These are phyloP conservation scores for Psidium friedrichsthalianum DNA, from an alignment of 345 rosid species.

Conservation along the genomic window DNA sequence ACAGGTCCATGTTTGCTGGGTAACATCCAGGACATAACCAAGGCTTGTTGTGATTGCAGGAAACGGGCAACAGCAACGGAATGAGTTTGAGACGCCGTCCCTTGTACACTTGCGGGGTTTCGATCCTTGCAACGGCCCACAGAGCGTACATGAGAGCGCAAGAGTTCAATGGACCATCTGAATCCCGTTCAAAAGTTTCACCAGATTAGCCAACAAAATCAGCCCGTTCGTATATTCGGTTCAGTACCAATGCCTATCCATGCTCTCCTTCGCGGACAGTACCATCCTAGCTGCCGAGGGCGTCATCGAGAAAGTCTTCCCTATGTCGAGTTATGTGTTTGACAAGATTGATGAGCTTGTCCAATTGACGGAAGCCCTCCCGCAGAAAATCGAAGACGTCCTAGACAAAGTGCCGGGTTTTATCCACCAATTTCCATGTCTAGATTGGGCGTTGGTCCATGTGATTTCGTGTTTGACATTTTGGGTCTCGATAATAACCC, in stretches of 20 bases:
- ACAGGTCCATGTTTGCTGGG: background rate
- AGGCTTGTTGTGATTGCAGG: background rate
- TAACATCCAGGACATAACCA: background rate
- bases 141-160: constrained; percentile 23
- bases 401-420: constrained; percentile 12
- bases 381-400: constrained; percentile 28
- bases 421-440: constrained; percentile 17
- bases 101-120: constrained; percentile 41
- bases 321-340: constrained; percentile 32
- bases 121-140: constrained; percentile 17
- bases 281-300: constrained; percentile 31
- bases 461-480: constrained; percentile 30
- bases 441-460: constrained; percentile 18
- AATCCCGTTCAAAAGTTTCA: constrained; percentile 8
- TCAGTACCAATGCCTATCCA: constrained; percentile 19
- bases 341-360: constrained; percentile 28
- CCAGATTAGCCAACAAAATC: constrained; percentile 4
- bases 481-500: constrained; percentile 5
- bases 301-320: constrained; percentile 30
- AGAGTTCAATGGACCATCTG: constrained; percentile 20
- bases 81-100: constrained; percentile 37
- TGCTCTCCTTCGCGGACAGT: constrained; percentile 32
- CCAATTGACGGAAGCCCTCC: constrained; percentile 28
- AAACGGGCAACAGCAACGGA: background rate
- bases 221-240: constrained; percentile 11